Conservation (phyloP, 139 green algal genomes). For the Micractinium conductrix region DNA sequence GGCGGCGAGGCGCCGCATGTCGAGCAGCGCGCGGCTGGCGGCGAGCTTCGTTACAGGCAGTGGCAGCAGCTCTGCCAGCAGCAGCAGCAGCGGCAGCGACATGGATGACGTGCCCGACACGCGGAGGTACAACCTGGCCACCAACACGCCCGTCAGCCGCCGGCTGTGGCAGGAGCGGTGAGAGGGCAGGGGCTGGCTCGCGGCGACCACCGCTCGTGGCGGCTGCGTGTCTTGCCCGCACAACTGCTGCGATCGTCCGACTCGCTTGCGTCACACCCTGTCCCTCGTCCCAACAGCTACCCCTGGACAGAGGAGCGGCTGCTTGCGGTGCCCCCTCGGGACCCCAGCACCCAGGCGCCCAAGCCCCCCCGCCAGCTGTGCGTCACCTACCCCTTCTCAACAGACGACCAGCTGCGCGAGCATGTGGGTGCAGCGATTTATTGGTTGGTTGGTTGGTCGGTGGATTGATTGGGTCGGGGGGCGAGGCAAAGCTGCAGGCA, state of each 20-base stretch:
- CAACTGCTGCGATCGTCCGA: background rate
- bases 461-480: background rate
- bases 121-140: background rate
- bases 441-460: background rate
- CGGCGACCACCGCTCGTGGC: no score
- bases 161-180: constrained; percentile 37
- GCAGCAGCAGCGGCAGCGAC: background rate
- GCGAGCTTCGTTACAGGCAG: background rate
- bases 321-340: background rate
- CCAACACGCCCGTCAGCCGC: constrained; percentile 72
- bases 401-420: constrained; percentile 22
- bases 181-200: background rate
- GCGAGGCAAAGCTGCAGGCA: background rate
- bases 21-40: background rate
- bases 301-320: constrained; percentile 24
- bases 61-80: background rate
- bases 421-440: constrained; percentile 2
- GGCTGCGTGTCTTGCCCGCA: background rate
- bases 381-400: constrained; percentile 29
- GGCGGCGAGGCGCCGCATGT: background rate
- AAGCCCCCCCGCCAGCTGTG: constrained; percentile 16
- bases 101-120: background rate
- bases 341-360: background rate
- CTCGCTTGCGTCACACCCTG: background rate
- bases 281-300: constrained; percentile 1